phyloP scores from a whole-genome alignment of 2,329 filamentous ascomycete genomes.

The Claviceps pazoutovae region DNA sequence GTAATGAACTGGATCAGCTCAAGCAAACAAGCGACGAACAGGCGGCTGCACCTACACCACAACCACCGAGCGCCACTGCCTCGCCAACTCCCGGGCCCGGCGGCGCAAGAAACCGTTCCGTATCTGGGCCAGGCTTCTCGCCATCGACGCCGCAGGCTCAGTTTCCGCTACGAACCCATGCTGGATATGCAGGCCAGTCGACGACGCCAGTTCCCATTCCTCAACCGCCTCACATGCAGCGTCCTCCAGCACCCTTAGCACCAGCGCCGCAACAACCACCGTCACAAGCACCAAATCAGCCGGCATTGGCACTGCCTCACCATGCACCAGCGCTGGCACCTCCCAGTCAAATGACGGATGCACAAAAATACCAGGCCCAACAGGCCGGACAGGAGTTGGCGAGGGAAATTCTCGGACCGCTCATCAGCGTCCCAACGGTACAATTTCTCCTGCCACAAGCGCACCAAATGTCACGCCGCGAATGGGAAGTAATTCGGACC shows the following conservation, averaged over 20 bases:
- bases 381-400: slow-evolving; percentile 43
- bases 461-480: slow-evolving; percentile 51
- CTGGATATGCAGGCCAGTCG: slow-evolving; percentile 18
- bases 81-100: slow-evolving; percentile 23
- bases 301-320: neutral
- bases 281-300: slow-evolving; percentile 2
- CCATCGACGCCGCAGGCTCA: slow-evolving; percentile 31
- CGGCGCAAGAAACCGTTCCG: slow-evolving; percentile 31
- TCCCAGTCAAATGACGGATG: slow-evolving; percentile 14
- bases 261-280: neutral
- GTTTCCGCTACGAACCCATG: slow-evolving; percentile 17
- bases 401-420: slow-evolving; percentile 46
- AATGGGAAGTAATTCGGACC: slow-evolving; percentile 59
- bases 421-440: slow-evolving; percentile 50
- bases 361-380: slow-evolving; percentile 28
- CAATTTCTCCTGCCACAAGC: slow-evolving; percentile 57
- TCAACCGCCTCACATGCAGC: slow-evolving; percentile 16
- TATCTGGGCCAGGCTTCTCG: slow-evolving; percentile 39
- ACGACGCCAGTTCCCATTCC: slow-evolving; percentile 24
- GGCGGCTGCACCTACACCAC: slow-evolving; percentile 6
- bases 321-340: slow-evolving; percentile 3
- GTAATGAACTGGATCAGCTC: slow-evolving; percentile 37
- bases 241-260: slow-evolving; percentile 5
- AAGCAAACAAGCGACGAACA: slow-evolving; percentile 15
- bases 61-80: slow-evolving; percentile 6